A percentile compares a stretch with the other conserved stretches of the same genome.
Evolutionary conservation across 108 stramenopile species (phyloP).

Genomic region (Tribonema minus): DNA sequence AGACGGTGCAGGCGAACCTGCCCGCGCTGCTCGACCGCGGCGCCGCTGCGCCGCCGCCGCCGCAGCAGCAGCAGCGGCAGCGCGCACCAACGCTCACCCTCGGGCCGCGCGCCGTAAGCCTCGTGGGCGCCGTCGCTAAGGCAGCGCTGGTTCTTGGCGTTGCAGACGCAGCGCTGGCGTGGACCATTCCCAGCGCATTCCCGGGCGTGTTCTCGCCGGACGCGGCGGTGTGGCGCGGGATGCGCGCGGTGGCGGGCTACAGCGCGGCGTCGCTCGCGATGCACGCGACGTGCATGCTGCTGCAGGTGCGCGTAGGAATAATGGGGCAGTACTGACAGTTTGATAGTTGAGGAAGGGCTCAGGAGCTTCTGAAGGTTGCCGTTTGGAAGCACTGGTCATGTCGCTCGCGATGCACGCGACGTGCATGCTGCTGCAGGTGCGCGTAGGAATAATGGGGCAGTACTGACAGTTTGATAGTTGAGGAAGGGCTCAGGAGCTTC

Average conservation of each 20-base stretch:
- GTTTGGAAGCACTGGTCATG: no score
- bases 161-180: not conserved
- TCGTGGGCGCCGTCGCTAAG: not conserved
- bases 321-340: no score
- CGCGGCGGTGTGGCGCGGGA: not conserved
- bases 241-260: slow-evolving; percentile 13
- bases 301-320: no score
- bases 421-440: no score
- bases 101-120: not conserved
- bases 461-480: no score
- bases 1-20: slow-evolving; percentile 27
- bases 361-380: no score
- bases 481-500: no score
- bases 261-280: no score
- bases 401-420: no score
- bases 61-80: not conserved
- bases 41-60: not conserved
- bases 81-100: not conserved
- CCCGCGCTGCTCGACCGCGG: slow-evolving; percentile 6
- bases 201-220: slow-evolving; percentile 15
- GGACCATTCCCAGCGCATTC: not conserved
- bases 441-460: no score
- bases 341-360: no score
- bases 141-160: slow-evolving; percentile 21
- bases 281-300: no score